Evolutionary conservation across 1,284 basidiomycete genomes (phyloP), one percentile per base, ranked within the genome.

Genomic region (Papiliotrema fonsecae): DNA sequence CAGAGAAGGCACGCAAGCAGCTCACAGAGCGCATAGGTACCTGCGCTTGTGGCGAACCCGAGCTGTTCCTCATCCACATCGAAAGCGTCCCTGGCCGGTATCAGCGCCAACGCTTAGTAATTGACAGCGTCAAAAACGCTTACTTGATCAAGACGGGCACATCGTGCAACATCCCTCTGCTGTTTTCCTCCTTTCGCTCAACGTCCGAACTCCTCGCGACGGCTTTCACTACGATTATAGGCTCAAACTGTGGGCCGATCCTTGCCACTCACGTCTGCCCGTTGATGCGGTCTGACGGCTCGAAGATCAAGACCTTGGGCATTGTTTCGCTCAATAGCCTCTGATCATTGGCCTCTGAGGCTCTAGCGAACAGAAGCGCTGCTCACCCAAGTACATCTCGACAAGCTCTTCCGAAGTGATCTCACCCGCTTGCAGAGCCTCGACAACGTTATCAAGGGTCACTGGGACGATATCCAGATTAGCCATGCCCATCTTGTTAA

Each of bases 131-230:
- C 37, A 21, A 22, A n/a, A 21, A 5, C 37, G 26, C 45, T 40
- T 32, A 49, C 58, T 64, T 64, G 47, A 64, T 41, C 14, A 64
- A 42, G 7, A 64, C 52, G 2, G 60, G 60, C 6, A 62, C 53
- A 19, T 60, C 62, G 34, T 64, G 60, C 7, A 64, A 41, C 3
- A 44, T 42, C 13, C 50, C 40, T 51, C 49, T 25, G 14, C 42
- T 19, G 16, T 31, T 38, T 1, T 53, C 56, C 14, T 39, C 47
- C 3, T 31, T 28, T 9, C 58, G 22, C 36, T 60, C 56, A 10
- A 45, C 49, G 34, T 60, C 58, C 5, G 58, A 50, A 4, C 13
- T 3, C 28, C 40, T 11, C 16, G 58, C 58, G 27, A 54, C 19
- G 22, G 13, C 6, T 45, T 18, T 22, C n/a, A 25, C 18, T 26